phyloP scores from a whole-genome alignment of 1,284 basidiomycete genomes.

The Cryptococcus depauperatus region DNA sequence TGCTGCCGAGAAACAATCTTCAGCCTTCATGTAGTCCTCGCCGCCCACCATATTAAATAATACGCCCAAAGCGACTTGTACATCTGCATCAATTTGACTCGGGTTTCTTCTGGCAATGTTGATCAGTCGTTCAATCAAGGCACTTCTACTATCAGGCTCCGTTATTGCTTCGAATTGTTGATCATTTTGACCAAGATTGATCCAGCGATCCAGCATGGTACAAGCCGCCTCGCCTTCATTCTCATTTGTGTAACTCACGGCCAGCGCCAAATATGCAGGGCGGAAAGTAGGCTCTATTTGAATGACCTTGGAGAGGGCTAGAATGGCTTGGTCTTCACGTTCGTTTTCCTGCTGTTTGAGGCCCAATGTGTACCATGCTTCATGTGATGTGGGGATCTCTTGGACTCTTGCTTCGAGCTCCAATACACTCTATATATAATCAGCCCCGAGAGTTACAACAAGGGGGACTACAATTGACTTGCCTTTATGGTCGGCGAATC shows the following conservation, averaged over 20 bases:
- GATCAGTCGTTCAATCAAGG: conserved; percentile 40
- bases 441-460: background rate
- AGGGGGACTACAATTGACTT: conserved; percentile 7
- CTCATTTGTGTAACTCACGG: conserved; percentile 90
- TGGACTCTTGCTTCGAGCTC: conserved; percentile 88
- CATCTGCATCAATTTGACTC: conserved; percentile 71
- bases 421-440: conserved; percentile 59
- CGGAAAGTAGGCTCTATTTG: conserved; percentile 69
- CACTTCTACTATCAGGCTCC: conserved; percentile 6
- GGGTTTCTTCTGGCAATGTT: conserved; percentile 44
- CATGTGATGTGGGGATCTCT: conserved; percentile 60
- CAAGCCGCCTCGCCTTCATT: conserved; percentile 64
- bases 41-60: conserved; percentile 68
- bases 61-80: conserved; percentile 90
- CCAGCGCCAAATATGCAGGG: conserved; percentile 82
- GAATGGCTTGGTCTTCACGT: conserved; percentile 81
- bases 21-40: conserved; percentile 82
- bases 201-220: conserved; percentile 76
- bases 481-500: conserved; percentile 34
- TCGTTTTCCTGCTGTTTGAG: conserved; percentile 99
- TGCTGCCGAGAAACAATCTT: conserved; percentile 89
- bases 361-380: conserved; percentile 84
- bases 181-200: conserved; percentile 34
- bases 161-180: conserved; percentile 2
- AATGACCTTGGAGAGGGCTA: conserved; percentile 72